Base-by-base conservation (phyloP, 768 basidiomycete species). In the Coprinopsis marcescibilis region DNA sequence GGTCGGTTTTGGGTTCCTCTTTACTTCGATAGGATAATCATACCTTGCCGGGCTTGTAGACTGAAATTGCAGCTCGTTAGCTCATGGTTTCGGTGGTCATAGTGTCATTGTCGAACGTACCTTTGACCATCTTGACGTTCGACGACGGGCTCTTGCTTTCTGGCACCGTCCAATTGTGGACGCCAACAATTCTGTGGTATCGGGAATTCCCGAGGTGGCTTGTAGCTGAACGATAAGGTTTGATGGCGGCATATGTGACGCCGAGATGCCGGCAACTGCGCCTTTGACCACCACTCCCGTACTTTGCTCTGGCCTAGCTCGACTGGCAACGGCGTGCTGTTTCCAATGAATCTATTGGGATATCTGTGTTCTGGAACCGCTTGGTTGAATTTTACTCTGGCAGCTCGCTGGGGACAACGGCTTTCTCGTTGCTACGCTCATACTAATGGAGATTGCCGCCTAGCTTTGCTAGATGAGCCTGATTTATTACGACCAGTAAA, bases 31-130 rank as follows among this genome's bases (percentile, higher is more conserved):
- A 21, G 21, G 8, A 21, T 23, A 46, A 26, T 51, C 57, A 46
- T 59, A 91, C 89, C 80, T 94, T 94, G 71, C 91, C 90, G 65
- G 90, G 83, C 73, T 94, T 94, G 82, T 89, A 92, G 64, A 94
- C 91, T 92, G 53, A n/a, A n/a, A n/a, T n/a, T 0, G 10, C 24
- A 37, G 41, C 43, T 23, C 43, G 35, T 59, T 45, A 63, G 50
- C 13, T 36, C 44, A 36, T 26, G 29, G 46, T 33, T 46, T 41
- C 21, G 23, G 38, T 20, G 47, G 6, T 24, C 12, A 30, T 44
- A 15, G 26, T 34, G 46, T 49, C 43, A 51, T 30, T 29, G 36
- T 26, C 43, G 44, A 17, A 49, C 70, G 57, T 61, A 78, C 76
- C 77, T 76, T 75, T 78, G 63, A 77, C 76, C 77, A 78, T 78